Evolutionary conservation across 2,329 filamentous ascomycete genomes (phyloP), one percentile per base, ranked within the genome.

Genomic region (Xylaria multiplex): DNA sequence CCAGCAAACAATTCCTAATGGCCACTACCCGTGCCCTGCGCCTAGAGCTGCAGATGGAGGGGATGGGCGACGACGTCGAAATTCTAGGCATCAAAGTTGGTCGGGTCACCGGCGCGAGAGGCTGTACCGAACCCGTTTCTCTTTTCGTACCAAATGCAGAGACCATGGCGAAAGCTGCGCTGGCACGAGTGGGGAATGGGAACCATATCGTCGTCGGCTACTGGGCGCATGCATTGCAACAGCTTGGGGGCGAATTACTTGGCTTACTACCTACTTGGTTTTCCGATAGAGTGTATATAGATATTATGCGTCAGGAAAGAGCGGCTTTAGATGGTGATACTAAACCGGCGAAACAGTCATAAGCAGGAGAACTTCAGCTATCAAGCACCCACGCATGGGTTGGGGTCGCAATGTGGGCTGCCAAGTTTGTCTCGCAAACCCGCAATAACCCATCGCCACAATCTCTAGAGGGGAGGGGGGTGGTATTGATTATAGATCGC

Each of bases 1-100:
- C 76, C 0, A 77, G 80, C 27, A 87, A 87, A 73, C 80, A 77
- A 6, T 86, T 81, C 70, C 77, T 81, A 42, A 77, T 79, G 58
- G 74, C 77, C 0, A 81, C 83, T 66, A 81, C 80, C 1, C 70
- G 73, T 11, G 74, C 78, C 2, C 72, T 87, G 9, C 69, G 72
- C 1, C 74, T 79, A 6, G 84, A 86, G 70, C 74, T 83, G 73
- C 69, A 68, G 30, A 57, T 74, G 40, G 62, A 65, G 22, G 62
- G 62, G 43, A 22, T 46, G n/a, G 43, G n/a, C 4, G 43, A 46
- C n/a, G 43, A 6, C 2, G 42, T 46, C n/a, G 43, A 46, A 9
- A 13, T 46, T 7, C 9, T 46, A 8, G 43, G 43, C n/a, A 13
- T 46, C n/a, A 46, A 46, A 22, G n/a, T 46, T 7, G 43, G 43